Base-by-base conservation (phyloP, 495 filamentous ascomycete species). In the Neurospora sp. region DNA sequence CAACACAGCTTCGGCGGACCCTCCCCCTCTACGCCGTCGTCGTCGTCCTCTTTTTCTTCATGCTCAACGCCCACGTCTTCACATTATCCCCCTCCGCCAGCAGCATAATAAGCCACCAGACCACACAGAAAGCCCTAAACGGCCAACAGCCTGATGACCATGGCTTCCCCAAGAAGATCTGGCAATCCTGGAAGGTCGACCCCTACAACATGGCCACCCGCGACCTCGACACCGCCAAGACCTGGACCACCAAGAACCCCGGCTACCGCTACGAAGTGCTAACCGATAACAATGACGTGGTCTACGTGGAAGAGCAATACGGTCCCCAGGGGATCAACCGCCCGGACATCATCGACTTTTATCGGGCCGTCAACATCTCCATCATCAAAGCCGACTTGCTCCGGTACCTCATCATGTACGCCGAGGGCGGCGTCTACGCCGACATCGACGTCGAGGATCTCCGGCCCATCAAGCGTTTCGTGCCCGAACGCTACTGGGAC, bases 101-200 rank as follows among this genome's bases (percentile, higher is more conserved):
- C 3, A 73, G 62, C 14, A 27, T 76, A 46, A 40, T 72, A 11
- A 70, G 20, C 10, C 75, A 74, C 31, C 16, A 69, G 3, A 9
- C 71, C 7, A 44, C 69, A 18, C 71, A 76, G 27, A 74, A 70
- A 70, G 27, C 46, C 5, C 69, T 73, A 4, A 14, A 40, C 39
- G 39, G 12, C 4, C 39, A 40, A 10, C n/a, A 27, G 11, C 12
- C 39, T 40, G 39, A 41, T 40, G 39, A 41, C 40, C 42, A 18
- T 40, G 69, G 59, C 18, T 79, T 79, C 69, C 77, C 79, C 44
- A 74, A 75, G 48, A 80, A 80, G 76, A 88, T 91, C 70, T 91
- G 89, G 89, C 89, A 91, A 76, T 86, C 87, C 41, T 91, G 89
- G 89, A 89, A 90, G 75, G 82, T 86, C 44, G 84, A 87, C 74